phyloP scores from a whole-genome alignment of 192 early-diverging fungal species.

The Phlyctochytrium arcticum region DNA sequence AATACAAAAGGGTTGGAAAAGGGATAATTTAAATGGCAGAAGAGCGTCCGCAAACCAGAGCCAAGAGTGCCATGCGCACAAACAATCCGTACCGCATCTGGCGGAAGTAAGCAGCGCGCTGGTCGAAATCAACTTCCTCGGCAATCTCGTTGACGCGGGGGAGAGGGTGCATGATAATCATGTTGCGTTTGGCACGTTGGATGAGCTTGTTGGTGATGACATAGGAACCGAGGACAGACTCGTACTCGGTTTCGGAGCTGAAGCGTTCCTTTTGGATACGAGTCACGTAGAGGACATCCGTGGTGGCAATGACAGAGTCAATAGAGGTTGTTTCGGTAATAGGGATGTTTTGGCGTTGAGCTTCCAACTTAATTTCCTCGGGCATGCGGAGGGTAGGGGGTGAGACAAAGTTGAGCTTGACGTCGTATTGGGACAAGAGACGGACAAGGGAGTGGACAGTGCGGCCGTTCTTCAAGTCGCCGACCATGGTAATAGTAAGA shows the following conservation, averaged over 20 bases:
- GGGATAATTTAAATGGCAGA: no score
- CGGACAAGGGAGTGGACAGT: slow-evolving; percentile 95
- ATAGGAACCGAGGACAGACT: slow-evolving; percentile 68
- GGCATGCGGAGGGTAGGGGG: slow-evolving; percentile 83
- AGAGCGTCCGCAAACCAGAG: slow-evolving; percentile 67
- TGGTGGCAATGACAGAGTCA: slow-evolving; percentile 72
- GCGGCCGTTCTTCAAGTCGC: slow-evolving; percentile 95
- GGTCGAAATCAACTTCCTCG: slow-evolving; percentile 97
- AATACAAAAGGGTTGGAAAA: background rate
- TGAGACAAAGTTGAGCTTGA: slow-evolving; percentile 90
- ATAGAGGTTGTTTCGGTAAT: slow-evolving; percentile 69
- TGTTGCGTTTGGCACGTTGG: slow-evolving; percentile 84
- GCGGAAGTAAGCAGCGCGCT: slow-evolving; percentile 94
- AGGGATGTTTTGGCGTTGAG: slow-evolving; percentile 39
- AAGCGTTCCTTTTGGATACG: slow-evolving; percentile 97
- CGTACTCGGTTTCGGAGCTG: slow-evolving; percentile 69
- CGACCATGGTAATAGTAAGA: slow-evolving; percentile 90
- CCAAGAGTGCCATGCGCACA: slow-evolving; percentile 96
- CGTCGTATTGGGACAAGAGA: slow-evolving; percentile 84
- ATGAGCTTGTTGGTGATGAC: slow-evolving; percentile 85
- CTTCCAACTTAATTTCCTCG: slow-evolving; percentile 60
- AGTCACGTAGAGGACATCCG: slow-evolving; percentile 97
- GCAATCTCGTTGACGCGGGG: slow-evolving; percentile 94
- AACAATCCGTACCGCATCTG: slow-evolving; percentile 98
- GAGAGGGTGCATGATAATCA: slow-evolving; percentile 99